Conservation (phyloP, 2,329 filamentous ascomycete species). For the Parastagonospora nodorum region DNA sequence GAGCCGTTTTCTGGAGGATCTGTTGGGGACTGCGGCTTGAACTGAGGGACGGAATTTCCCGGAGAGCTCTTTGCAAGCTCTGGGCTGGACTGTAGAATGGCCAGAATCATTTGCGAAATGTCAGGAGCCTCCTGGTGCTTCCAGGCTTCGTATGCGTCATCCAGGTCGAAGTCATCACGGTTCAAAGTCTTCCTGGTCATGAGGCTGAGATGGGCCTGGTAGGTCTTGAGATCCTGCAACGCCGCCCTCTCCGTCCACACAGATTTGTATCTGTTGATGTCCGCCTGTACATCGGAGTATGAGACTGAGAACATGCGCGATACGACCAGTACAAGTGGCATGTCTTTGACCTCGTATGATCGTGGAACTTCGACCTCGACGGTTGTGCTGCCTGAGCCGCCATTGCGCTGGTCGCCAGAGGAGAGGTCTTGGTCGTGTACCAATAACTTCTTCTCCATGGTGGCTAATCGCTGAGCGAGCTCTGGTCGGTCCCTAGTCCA, state of each 20-base stretch:
- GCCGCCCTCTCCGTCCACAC: conserved; percentile 92
- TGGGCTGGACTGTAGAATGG: conserved; percentile 83
- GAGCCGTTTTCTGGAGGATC: conserved; percentile 51
- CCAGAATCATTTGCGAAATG: conserved; percentile 90
- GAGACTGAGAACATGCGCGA: conserved; percentile 83
- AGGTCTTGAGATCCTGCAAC: conserved; percentile 87
- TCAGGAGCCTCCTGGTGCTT: conserved; percentile 87
- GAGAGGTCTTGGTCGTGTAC: conserved; percentile 91
- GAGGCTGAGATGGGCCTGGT: conserved; percentile 85
- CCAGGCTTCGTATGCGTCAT: conserved; percentile 88
- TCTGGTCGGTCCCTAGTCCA: conserved; percentile 86
- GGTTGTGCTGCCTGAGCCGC: conserved; percentile 64
- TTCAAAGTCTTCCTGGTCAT: conserved; percentile 77
- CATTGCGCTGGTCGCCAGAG: conserved; percentile 62
- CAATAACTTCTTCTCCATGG: conserved; percentile 89
- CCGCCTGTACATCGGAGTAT: conserved; percentile 79
- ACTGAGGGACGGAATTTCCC: conserved; percentile 62
- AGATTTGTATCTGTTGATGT: conserved; percentile 80
- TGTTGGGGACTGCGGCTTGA: conserved; percentile 51
- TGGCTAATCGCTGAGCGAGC: conserved; percentile 75
- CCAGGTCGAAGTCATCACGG: conserved; percentile 84
- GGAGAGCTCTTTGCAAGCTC: conserved; percentile 80
- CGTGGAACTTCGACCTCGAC: conserved; percentile 83
- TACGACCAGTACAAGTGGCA: conserved; percentile 89
- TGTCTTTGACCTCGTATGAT: conserved; percentile 93